Percentiles rank a stretch among this genome's conserved stretches.
Evolutionary conservation across 140 eudicot genomes (phyloP).

Genomic region (Senecio squalidus): DNA sequence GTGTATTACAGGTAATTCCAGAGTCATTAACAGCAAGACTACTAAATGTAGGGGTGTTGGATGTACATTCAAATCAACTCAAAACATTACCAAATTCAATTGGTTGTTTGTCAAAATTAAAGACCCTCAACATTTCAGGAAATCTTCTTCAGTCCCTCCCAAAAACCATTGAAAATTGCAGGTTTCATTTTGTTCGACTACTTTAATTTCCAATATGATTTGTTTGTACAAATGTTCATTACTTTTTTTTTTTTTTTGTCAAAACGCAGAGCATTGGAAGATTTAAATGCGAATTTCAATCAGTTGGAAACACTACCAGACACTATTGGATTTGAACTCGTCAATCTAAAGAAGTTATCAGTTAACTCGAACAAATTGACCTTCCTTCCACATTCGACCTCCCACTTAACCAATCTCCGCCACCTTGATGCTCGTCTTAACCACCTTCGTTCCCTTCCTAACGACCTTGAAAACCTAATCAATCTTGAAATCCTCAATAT

Average conservation of each 20-base stretch:
- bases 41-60: constrained; percentile 53
- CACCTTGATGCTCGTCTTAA: constrained; percentile 73
- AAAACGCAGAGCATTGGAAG: constrained; percentile 48
- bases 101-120: constrained; percentile 72
- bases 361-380: constrained; percentile 68
- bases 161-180: constrained; percentile 67
- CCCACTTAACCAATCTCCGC: constrained; percentile 60
- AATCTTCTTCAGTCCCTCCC: constrained; percentile 72
- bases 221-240: background rate
- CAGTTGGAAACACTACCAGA: constrained; percentile 46
- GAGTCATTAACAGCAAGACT: constrained; percentile 77
- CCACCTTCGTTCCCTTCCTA: constrained; percentile 65
- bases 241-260: background rate
- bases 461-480: constrained; percentile 64
- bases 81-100: constrained; percentile 69
- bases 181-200: constrained; percentile 18
- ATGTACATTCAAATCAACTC: constrained; percentile 78
- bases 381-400: constrained; percentile 60
- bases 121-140: constrained; percentile 68
- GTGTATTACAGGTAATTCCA: constrained; percentile 54
- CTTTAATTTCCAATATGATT: background rate
- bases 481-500: constrained; percentile 57
- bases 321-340: constrained; percentile 67
- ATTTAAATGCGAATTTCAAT: constrained; percentile 74
- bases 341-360: constrained; percentile 55